A percentile compares a stretch with the other conserved stretches of the same genome.
Conservation (phyloP, 495 filamentous ascomycete species). For the Tuber calosporum region DNA sequence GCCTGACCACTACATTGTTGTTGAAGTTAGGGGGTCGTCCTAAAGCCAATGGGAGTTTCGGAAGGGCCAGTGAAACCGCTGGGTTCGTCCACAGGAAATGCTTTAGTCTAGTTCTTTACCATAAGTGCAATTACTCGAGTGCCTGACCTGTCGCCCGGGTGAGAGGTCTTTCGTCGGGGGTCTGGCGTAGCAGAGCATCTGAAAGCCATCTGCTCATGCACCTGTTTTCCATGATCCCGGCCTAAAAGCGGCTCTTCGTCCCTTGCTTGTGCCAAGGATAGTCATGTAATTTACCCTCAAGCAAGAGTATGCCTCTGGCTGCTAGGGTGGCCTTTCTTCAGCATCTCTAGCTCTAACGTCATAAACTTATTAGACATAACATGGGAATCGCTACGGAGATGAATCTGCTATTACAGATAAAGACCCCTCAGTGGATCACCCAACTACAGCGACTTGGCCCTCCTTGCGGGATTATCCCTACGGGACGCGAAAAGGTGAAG, state of each 20-base stretch:
- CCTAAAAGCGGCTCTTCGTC: neutral
- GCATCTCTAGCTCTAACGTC: neutral
- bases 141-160: too few relatives aligned
- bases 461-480: neutral
- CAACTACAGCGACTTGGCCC: neutral
- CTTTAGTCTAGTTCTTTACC: too few relatives aligned
- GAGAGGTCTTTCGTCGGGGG: too few relatives aligned
- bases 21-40: too few relatives aligned
- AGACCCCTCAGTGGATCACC: neutral
- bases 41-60: too few relatives aligned
- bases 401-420: neutral
- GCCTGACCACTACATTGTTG: too few relatives aligned
- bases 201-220: neutral
- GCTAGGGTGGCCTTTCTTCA: neutral
- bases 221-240: neutral
- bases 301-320: neutral
- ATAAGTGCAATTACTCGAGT: too few relatives aligned
- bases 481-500: neutral
- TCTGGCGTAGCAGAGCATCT: too few relatives aligned
- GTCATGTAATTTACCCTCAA: neutral
- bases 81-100: too few relatives aligned
- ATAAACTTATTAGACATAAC: neutral
- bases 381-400: neutral
- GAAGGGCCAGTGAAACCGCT: too few relatives aligned
- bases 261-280: neutral